Conservation (phyloP, 208 protist species). For the Lotmaria passim region DNA sequence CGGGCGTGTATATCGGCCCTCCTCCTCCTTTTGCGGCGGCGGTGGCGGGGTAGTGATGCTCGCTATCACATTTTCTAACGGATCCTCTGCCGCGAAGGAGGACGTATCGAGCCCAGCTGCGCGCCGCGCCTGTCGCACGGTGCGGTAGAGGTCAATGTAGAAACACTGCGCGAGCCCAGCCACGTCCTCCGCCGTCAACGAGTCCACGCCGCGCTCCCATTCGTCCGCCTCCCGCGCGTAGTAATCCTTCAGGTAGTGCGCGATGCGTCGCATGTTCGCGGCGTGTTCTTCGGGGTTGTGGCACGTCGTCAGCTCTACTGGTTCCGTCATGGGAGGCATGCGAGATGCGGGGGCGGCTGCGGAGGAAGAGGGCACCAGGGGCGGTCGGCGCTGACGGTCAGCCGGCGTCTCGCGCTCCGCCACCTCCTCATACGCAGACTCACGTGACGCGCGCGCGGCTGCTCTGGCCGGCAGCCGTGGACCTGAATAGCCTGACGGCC, state of each 20-base stretch:
- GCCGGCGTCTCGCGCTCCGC: conserved; percentile 5
- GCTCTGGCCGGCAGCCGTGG: not conserved
- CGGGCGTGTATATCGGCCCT: not conserved
- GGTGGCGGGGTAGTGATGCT: conserved; percentile 14
- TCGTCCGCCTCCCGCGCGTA: conserved; percentile 69
- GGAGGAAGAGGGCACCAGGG: not conserved
- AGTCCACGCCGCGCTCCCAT: conserved; percentile 54
- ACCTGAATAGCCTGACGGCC: not conserved
- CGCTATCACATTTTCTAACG: conserved; percentile 33
- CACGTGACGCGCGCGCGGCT: not conserved
- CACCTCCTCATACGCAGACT: conserved; percentile 31
- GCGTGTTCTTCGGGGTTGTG: conserved; percentile 31
- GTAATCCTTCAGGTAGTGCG: conserved; percentile 73
- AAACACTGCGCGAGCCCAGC: conserved; percentile 75
- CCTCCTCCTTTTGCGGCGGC: conserved; percentile 17
- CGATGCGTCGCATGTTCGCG: conserved; percentile 53
- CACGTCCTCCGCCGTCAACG: conserved; percentile 73
- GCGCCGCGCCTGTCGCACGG: conserved; percentile 50
- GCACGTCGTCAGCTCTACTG: not conserved
- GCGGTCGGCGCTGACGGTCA: not conserved
- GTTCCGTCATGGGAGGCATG: not conserved
- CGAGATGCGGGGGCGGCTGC: not conserved
- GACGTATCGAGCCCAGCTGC: conserved; percentile 41
- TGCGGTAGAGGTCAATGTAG: conserved; percentile 73
- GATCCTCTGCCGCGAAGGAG: conserved; percentile 60